These are phyloP conservation scores for Senecio squalidus DNA, from an alignment of 140 eudicot species.

Conservation along the genomic window DNA sequence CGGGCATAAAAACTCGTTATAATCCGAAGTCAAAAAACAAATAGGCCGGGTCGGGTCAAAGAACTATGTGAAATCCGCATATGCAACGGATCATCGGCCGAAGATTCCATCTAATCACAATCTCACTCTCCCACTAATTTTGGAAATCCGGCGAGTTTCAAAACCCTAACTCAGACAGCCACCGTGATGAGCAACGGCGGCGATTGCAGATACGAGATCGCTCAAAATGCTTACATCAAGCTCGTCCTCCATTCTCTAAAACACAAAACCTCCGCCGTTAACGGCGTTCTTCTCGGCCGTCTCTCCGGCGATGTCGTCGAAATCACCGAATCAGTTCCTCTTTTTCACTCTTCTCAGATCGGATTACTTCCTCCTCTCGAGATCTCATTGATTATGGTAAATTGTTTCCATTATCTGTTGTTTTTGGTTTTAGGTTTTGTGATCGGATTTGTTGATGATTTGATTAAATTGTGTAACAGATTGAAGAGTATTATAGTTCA, in stretches of 20 bases:
- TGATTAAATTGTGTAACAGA: constrained; percentile 30
- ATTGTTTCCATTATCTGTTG: neutral
- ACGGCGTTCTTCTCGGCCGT: constrained; percentile 72
- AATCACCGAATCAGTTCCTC: constrained; percentile 82
- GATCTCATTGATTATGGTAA: constrained; percentile 81
- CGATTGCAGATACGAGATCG: constrained; percentile 34
- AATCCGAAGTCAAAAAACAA: no score
- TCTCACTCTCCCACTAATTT: constrained; percentile 15
- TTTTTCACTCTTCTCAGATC: constrained; percentile 85
- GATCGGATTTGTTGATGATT: neutral
- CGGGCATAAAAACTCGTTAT: no score
- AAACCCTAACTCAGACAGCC: constrained; percentile 5
- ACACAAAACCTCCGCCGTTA: constrained; percentile 65
- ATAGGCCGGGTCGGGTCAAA: no score
- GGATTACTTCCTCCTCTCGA: constrained; percentile 83
- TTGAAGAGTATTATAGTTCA: constrained; percentile 76
- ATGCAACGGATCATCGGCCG: constrained; percentile 11
- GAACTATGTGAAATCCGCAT: no score
- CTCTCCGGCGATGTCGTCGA: constrained; percentile 50
- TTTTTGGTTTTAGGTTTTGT: constrained; percentile 11
- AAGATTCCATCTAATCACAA: constrained; percentile 19
- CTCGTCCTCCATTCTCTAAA: constrained; percentile 54
- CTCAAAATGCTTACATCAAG: constrained; percentile 52
- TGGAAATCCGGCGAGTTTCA: constrained; percentile 12
- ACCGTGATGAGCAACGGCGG: constrained; percentile 16